A percentile compares a stretch with the other conserved stretches of the same genome.
phyloP scores from a whole-genome alignment of 1,284 basidiomycete species.

The Heimioporus punctisporus region DNA sequence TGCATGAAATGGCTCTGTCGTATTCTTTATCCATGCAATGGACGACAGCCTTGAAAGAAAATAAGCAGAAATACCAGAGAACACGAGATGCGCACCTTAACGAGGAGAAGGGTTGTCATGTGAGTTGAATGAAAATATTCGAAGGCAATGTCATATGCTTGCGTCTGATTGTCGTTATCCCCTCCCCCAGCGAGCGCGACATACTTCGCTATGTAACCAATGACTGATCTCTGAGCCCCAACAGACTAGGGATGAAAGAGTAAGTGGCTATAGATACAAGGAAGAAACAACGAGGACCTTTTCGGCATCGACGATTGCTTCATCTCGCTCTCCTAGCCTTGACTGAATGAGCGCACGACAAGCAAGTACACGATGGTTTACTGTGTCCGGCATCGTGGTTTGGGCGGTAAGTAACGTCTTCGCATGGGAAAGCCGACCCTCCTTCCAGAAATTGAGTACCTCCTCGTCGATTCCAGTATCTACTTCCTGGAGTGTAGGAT shows the following conservation, averaged over 20 bases:
- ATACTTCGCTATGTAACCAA: constrained; percentile 8
- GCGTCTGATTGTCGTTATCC: background rate
- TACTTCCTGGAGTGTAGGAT: too few relatives aligned
- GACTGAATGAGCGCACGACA: constrained; percentile 4
- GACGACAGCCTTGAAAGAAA: background rate
- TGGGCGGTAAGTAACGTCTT: background rate
- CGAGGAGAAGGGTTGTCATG: background rate
- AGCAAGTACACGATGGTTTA: background rate
- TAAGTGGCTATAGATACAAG: background rate
- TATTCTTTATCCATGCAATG: constrained; percentile 3
- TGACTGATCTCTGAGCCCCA: background rate
- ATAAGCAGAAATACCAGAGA: background rate
- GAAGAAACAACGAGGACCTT: background rate
- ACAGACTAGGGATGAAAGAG: background rate
- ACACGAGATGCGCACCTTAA: background rate
- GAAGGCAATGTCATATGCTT: background rate
- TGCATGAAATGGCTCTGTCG: constrained; percentile 1
- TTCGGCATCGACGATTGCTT: constrained; percentile 7
- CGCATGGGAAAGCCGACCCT: too few relatives aligned
- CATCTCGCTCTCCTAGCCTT: background rate
- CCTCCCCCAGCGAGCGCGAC: constrained; percentile 2
- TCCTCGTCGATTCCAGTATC: too few relatives aligned
- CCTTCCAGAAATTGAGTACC: too few relatives aligned
- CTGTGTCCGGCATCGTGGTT: background rate
- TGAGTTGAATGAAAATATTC: background rate